Evolutionary conservation across 1,284 basidiomycete genomes (phyloP).

Genomic region (Cronartium quercuum): DNA sequence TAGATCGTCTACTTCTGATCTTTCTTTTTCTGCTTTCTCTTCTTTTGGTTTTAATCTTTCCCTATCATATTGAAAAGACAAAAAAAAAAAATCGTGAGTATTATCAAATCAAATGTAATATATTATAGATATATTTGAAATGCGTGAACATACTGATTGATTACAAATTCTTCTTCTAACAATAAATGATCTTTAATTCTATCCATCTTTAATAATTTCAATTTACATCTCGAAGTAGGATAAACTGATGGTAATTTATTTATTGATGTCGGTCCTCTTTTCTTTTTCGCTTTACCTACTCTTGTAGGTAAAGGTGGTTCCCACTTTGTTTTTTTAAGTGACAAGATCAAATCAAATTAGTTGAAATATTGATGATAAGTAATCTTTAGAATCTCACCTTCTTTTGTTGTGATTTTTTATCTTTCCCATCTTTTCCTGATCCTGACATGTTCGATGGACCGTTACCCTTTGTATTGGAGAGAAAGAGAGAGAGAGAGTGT

Average conservation of each 20-base stretch:
- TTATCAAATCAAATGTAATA: too few species aligned
- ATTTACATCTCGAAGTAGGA: slow-evolving; percentile 89
- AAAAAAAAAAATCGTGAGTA: too few species aligned
- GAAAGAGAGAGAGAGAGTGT: background rate
- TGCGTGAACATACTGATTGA: slow-evolving; percentile 22
- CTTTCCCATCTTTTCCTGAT: slow-evolving; percentile 37
- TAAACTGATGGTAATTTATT: slow-evolving; percentile 88
- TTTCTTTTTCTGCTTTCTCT: slow-evolving; percentile 92
- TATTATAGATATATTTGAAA: background rate
- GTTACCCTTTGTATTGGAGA: slow-evolving; percentile 20
- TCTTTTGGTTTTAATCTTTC: slow-evolving; percentile 56
- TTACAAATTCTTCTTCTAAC: slow-evolving; percentile 64
- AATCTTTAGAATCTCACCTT: slow-evolving; percentile 2
- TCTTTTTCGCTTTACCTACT: slow-evolving; percentile 83
- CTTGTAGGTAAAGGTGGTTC: slow-evolving; percentile 96
- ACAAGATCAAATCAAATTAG: slow-evolving; percentile 62
- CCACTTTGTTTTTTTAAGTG: slow-evolving; percentile 80
- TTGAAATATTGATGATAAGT: too few species aligned
- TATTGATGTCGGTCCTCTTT: slow-evolving; percentile 75
- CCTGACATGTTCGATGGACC: slow-evolving; percentile 38
- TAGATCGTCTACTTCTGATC: slow-evolving; percentile 87
- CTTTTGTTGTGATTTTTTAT: slow-evolving; percentile 37
- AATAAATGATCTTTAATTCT: slow-evolving; percentile 97
- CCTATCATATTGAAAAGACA: background rate
- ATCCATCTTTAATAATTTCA: slow-evolving; percentile 92